These are phyloP conservation scores for Phytophthora nicotianae DNA, from an alignment of 352 stramenopile species.

Conservation along the genomic window DNA sequence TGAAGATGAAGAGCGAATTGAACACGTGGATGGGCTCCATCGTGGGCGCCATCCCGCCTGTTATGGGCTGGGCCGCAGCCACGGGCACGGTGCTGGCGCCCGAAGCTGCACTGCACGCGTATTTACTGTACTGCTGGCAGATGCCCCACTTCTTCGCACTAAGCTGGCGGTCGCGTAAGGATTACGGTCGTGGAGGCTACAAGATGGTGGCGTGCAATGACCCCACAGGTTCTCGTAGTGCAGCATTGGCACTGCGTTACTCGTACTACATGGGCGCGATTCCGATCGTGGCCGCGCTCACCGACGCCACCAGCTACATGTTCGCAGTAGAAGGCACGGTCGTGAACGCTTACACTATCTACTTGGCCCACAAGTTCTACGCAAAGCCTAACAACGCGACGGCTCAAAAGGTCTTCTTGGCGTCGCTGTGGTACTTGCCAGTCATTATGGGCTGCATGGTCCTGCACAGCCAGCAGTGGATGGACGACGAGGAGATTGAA, in stretches of 20 bases:
- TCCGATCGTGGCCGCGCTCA: slow-evolving; percentile 91
- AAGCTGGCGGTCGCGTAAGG: slow-evolving; percentile 95
- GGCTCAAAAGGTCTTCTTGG: slow-evolving; percentile 97
- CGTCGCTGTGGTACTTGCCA: slow-evolving; percentile 98
- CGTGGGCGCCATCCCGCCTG: slow-evolving; percentile 97
- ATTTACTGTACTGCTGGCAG: slow-evolving; percentile 98
- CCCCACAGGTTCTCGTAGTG: slow-evolving; percentile 92
- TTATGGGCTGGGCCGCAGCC: slow-evolving; percentile 98
- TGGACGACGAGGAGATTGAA: slow-evolving; percentile 70
- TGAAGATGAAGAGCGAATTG: slow-evolving; percentile 96
- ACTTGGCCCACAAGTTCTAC: slow-evolving; percentile 96
- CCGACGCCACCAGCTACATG: slow-evolving; percentile 98
- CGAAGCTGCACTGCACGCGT: slow-evolving; percentile 78
- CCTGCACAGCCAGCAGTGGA: slow-evolving; percentile 94
- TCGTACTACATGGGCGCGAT: slow-evolving; percentile 94
- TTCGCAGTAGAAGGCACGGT: slow-evolving; percentile 97
- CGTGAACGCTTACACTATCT: slow-evolving; percentile 96
- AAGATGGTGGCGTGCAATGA: slow-evolving; percentile 96
- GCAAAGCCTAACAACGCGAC: slow-evolving; percentile 94
- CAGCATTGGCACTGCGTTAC: slow-evolving; percentile 93
- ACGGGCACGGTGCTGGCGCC: slow-evolving; percentile 83
- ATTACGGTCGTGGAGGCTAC: slow-evolving; percentile 93
- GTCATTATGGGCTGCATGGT: slow-evolving; percentile 98
- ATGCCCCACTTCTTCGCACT: slow-evolving; percentile 99
- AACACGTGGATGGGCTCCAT: slow-evolving; percentile 99